Conservation (phyloP, 768 basidiomycete genomes). For the Gyrodon lividus region DNA sequence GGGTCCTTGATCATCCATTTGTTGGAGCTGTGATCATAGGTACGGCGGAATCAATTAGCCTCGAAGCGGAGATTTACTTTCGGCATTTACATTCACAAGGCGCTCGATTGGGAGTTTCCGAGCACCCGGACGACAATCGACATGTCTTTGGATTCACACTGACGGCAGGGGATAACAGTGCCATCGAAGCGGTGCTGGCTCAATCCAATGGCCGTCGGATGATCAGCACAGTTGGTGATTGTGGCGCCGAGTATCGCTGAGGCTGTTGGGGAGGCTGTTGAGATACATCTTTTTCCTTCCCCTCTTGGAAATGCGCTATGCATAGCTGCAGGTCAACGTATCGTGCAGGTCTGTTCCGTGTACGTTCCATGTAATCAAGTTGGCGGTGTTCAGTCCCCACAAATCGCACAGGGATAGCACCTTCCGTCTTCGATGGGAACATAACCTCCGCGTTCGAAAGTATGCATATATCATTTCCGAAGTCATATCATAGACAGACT, state of each 20-base stretch:
- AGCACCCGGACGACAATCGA: constrained; percentile 69
- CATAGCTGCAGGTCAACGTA: background rate
- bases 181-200: constrained; percentile 62
- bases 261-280: background rate
- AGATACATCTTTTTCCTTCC: background rate
- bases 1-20: constrained; percentile 76
- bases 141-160: constrained; percentile 60
- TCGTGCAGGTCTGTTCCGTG: background rate
- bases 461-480: constrained; percentile 3
- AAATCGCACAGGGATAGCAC: constrained; percentile 4
- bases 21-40: constrained; percentile 83
- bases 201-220: constrained; percentile 61
- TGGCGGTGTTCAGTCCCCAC: background rate
- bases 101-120: constrained; percentile 69
- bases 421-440: background rate
- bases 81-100: constrained; percentile 39
- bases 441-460: background rate
- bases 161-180: constrained; percentile 51
- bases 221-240: constrained; percentile 74
- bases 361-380: background rate
- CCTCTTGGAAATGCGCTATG: background rate
- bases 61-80: constrained; percentile 6
- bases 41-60: constrained; percentile 22
- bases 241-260: constrained; percentile 80
- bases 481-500: constrained; percentile 2